A percentile compares a stretch with the other conserved stretches of the same genome.
Evolutionary conservation across 2,329 filamentous ascomycete genomes (phyloP).

Genomic region (Talaromyces albobiverticillius): DNA sequence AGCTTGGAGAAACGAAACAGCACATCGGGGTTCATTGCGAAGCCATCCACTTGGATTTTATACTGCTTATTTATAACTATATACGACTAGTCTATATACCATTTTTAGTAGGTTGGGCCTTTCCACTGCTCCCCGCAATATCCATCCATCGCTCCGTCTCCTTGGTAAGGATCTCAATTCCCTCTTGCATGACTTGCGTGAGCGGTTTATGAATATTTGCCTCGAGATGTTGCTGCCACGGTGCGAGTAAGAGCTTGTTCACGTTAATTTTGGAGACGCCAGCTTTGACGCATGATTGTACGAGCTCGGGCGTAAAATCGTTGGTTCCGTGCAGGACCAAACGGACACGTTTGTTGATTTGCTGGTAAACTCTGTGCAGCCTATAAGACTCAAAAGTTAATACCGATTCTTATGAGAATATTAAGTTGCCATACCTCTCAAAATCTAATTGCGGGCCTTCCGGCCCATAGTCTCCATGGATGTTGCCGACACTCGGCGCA

Average conservation of each 20-base stretch:
- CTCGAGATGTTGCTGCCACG: background rate
- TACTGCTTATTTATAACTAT: no score
- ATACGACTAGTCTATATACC: background rate
- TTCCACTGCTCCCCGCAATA: background rate
- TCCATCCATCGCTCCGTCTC: constrained; percentile 5
- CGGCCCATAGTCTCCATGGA: background rate
- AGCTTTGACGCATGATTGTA: background rate
- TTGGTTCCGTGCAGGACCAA: constrained; percentile 2
- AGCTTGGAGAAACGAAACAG: no score
- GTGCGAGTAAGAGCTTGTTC: background rate
- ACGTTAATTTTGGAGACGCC: constrained; percentile 2
- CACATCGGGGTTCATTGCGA: no score
- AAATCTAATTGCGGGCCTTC: background rate
- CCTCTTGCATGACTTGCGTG: constrained; percentile 1
- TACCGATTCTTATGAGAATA: background rate
- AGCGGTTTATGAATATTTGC: background rate
- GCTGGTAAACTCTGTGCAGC: background rate
- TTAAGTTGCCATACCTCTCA: background rate
- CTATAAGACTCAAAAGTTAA: background rate
- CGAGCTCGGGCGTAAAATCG: background rate
- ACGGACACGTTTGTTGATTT: constrained; percentile 3
- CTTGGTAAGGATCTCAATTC: background rate
- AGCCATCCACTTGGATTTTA: no score
- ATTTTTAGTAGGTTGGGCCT: background rate
- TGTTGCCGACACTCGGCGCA: constrained; percentile 1